phyloP scores from a whole-genome alignment of 768 basidiomycete species.

The Mycena crocata region DNA sequence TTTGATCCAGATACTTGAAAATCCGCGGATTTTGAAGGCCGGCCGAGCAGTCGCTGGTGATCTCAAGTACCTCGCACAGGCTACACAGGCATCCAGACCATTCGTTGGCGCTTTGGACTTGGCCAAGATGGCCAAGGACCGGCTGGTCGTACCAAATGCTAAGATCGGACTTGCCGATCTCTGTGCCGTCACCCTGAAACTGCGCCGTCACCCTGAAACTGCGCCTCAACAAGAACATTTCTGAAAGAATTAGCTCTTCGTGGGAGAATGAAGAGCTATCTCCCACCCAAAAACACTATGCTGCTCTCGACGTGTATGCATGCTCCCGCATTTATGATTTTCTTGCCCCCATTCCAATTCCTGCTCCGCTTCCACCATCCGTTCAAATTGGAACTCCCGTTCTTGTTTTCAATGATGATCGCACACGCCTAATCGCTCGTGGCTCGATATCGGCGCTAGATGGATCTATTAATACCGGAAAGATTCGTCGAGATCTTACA shows the following conservation, averaged over 20 bases:
- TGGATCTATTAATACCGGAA: not conserved
- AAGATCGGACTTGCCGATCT: conserved; percentile 45
- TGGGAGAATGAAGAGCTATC: not conserved
- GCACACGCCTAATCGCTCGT: not conserved
- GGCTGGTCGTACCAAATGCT: conserved; percentile 30
- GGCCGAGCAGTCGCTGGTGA: conserved; percentile 2
- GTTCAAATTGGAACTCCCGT: not conserved
- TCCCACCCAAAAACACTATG: not conserved
- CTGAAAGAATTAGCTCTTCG: conserved; percentile 28
- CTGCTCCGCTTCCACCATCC: not conserved
- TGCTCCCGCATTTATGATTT: not conserved
- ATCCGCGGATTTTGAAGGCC: conserved; percentile 4
- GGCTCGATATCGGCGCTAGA: not conserved
- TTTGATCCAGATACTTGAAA: not conserved
- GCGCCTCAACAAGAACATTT: conserved; percentile 36
- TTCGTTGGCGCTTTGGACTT: conserved; percentile 26
- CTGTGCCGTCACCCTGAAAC: conserved; percentile 39
- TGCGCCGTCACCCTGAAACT: conserved; percentile 41
- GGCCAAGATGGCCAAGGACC: conserved; percentile 36
- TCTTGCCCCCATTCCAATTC: not conserved
- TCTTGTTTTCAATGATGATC: not conserved
- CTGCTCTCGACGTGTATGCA: not conserved
- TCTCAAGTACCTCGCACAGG: conserved; percentile 6
- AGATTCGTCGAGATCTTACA: not conserved
- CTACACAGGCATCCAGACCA: not conserved